phyloP scores from a whole-genome alignment of 257 asterid genomes.

The Fraxinus excelsior region DNA sequence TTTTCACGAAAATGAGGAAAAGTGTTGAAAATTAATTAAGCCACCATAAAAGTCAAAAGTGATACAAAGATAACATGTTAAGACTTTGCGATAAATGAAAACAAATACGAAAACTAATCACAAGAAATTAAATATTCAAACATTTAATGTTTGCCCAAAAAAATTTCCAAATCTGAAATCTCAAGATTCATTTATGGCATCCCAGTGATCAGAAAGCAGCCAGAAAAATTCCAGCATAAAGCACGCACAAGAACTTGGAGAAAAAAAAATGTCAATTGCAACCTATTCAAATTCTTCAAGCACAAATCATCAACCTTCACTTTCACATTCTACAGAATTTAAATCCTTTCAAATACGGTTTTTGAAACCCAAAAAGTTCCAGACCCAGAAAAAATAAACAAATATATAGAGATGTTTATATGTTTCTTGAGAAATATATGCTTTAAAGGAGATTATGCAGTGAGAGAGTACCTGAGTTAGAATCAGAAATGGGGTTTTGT shows the following conservation, averaged over 20 bases:
- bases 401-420: neutral
- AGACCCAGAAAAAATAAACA: constrained; percentile 16
- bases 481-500: constrained; percentile 29
- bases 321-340: neutral
- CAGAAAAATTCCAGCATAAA: constrained; percentile 18
- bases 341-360: constrained; percentile 19
- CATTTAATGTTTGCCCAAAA: constrained; percentile 20
- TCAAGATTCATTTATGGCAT: neutral
- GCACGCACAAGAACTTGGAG: constrained; percentile 5
- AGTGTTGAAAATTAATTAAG: neutral
- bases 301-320: constrained; percentile 1
- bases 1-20: constrained; percentile 13
- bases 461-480: constrained; percentile 16
- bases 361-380: constrained; percentile 4
- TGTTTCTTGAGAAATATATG: neutral
- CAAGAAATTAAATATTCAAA: constrained; percentile 27
- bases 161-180: constrained; percentile 18
- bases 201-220: constrained; percentile 12
- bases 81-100: constrained; percentile 26
- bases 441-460: constrained; percentile 8
- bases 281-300: constrained; percentile 7
- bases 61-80: constrained; percentile 15
- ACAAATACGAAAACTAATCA: constrained; percentile 4
- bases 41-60: constrained; percentile 7
- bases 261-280: neutral